Conservation (phyloP, 306 rosid species). For the Inga laurina region DNA sequence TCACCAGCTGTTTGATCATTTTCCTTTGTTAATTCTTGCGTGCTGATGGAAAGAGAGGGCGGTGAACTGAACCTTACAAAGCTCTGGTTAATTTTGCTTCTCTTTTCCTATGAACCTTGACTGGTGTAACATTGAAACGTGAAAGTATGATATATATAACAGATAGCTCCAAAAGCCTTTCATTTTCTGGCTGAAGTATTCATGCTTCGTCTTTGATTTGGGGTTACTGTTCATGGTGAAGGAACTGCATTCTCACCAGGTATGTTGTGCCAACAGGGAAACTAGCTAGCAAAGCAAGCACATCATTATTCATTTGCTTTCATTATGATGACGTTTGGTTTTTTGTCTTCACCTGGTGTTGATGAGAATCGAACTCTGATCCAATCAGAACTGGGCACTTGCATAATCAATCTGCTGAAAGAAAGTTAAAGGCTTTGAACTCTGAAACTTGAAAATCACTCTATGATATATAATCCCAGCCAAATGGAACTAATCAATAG, state of each 20-base stretch:
- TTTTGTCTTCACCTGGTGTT: constrained; percentile 37
- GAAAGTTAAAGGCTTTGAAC: constrained; percentile 17
- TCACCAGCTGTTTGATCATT: background rate
- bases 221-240: constrained; percentile 16
- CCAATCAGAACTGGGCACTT: constrained; percentile 17
- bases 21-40: background rate
- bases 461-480: background rate
- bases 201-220: background rate
- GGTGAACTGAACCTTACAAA: constrained; percentile 2
- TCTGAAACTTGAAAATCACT: background rate
- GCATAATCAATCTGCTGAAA: constrained; percentile 10
- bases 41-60: constrained; percentile 10
- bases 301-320: constrained; percentile 27
- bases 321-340: constrained; percentile 30
- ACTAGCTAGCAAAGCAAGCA: constrained; percentile 4
- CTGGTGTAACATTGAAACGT: background rate
- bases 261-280: constrained; percentile 28
- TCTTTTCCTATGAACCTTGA: background rate
- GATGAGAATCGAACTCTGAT: background rate
- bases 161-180: constrained; percentile 24
- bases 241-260: constrained; percentile 19
- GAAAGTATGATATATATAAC: background rate
- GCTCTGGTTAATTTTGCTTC: background rate
- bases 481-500: background rate
- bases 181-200: constrained; percentile 14